These are phyloP conservation scores for Alisma plantagoaquatica DNA, from an alignment of 106 monocot species.

Conservation along the genomic window DNA sequence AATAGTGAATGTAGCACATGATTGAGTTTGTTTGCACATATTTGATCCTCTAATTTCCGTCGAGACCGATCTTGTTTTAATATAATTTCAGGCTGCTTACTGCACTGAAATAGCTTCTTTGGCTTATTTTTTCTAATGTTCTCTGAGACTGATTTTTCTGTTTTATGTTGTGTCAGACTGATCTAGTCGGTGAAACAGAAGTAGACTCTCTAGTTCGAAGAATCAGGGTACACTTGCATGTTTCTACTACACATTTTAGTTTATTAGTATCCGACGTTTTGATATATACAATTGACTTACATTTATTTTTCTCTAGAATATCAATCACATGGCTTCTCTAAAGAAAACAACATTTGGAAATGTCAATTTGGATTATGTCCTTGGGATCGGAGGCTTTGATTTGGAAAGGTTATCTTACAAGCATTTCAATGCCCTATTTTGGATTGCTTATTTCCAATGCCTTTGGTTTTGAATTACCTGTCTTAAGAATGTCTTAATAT, in stretches of 20 bases:
- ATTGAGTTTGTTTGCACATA: too few species aligned
- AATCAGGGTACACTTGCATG: constrained; percentile 64
- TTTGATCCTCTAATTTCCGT: too few species aligned
- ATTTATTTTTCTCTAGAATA: constrained; percentile 30
- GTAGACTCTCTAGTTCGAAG: constrained; percentile 62
- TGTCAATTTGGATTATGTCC: constrained; percentile 97
- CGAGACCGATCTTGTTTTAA: too few species aligned
- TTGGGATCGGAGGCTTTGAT: constrained; percentile 99
- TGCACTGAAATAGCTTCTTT: too few species aligned
- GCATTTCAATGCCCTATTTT: too few species aligned
- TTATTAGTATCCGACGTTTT: not conserved
- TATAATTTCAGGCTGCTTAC: too few species aligned
- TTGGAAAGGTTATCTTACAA: constrained; percentile 84
- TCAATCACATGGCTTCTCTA: constrained; percentile 86
- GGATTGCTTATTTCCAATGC: too few species aligned
- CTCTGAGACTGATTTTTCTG: constrained; percentile 1
- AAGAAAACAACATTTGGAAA: constrained; percentile 74
- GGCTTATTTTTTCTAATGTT: too few species aligned
- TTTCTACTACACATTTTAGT: not conserved
- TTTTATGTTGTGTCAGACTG: constrained; percentile 40
- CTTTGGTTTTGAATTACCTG: too few species aligned
- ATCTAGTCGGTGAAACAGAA: constrained; percentile 65
- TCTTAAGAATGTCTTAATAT: too few species aligned
- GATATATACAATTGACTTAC: constrained; percentile 4
- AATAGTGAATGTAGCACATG: too few species aligned